Base-by-base conservation (phyloP, 768 basidiomycete species). In the Dentipellis sp. region DNA sequence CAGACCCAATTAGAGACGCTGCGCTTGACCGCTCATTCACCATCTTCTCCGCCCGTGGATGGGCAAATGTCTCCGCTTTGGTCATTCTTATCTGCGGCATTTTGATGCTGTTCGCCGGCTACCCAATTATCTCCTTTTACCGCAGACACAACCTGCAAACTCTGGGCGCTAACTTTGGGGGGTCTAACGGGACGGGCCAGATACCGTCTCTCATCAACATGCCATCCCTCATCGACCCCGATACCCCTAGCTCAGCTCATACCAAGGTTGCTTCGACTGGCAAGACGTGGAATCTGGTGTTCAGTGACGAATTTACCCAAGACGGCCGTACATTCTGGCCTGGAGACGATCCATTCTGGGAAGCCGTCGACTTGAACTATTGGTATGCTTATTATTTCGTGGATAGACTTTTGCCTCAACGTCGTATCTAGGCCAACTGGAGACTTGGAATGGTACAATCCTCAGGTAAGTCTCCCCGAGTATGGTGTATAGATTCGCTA, bases 391-490 rank as follows among this genome's bases (percentile, higher is more conserved):
- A n/a, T 29, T 14, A 2, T 21, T 17, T 23, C 22, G 36, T 4
- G 2, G n/a, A 47, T 29, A 5, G 14, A 38, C 7, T 48, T 17
- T 23, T 54, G 19, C 19, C n/a, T 52, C 38, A 49, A 5, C 17
- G 48, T 38, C 56, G 58, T 46, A 52, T 54, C 52, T 42, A 75
- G 75, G 68, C 77, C 85, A 1, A 89, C 90, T 16, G 85, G 74
- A 55, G 88, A 93, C 65, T 64, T 86, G 50, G 91, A 93, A 69
- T 93, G 90, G 90, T 93, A 93, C 69, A 79, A 82, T 61, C 88
- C 88, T 23, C 69, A 75, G 71, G 83, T 85, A 62, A 61, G 78
- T 16, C 38, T 40, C 58, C 10, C 22, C 53, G 38, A 16, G 22
- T 38, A 50, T 52, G 47, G 56, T 29, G 17, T 29, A 42, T 38